Conservation (phyloP, 495 filamentous ascomycete species). For the Parmelia sp. region DNA sequence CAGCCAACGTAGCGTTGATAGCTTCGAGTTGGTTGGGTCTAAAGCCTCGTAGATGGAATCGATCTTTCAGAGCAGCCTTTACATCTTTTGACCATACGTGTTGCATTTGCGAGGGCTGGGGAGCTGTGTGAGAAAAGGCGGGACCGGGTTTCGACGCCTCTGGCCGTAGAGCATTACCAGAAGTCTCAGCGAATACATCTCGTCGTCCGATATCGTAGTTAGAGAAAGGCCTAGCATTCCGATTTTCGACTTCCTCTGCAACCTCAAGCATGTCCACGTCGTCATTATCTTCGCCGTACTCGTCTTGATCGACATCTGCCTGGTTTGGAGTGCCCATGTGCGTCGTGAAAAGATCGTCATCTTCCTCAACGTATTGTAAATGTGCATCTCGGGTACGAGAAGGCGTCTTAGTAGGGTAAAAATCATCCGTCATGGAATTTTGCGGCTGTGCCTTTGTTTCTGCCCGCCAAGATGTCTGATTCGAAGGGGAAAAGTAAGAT, state of each 20-base stretch:
- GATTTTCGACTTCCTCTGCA: constrained; percentile 50
- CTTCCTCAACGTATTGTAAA: constrained; percentile 24
- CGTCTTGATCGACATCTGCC: constrained; percentile 38
- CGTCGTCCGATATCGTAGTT: constrained; percentile 33
- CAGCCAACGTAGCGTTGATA: constrained; percentile 83
- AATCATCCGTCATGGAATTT: neutral
- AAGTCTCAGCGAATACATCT: constrained; percentile 49
- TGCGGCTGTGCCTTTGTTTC: neutral
- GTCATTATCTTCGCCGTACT: constrained; percentile 59
- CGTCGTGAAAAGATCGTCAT: constrained; percentile 40
- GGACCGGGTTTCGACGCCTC: constrained; percentile 16
- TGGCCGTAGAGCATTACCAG: constrained; percentile 39
- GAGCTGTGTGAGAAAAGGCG: constrained; percentile 16
- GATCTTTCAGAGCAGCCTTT: constrained; percentile 62
- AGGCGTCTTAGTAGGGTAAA: neutral
- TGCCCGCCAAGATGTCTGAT: constrained; percentile 8
- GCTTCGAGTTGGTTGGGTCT: constrained; percentile 89
- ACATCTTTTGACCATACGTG: constrained; percentile 84
- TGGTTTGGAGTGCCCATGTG: constrained; percentile 43
- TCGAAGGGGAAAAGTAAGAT: constrained; percentile 28
- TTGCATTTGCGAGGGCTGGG: constrained; percentile 36
- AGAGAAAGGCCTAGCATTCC: constrained; percentile 28
- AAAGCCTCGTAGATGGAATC: constrained; percentile 80
- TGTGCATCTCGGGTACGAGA: constrained; percentile 12
- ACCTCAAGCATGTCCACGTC: constrained; percentile 65